phyloP scores from a whole-genome alignment of 140 eudicot species.

The Anethum foeniculum region DNA sequence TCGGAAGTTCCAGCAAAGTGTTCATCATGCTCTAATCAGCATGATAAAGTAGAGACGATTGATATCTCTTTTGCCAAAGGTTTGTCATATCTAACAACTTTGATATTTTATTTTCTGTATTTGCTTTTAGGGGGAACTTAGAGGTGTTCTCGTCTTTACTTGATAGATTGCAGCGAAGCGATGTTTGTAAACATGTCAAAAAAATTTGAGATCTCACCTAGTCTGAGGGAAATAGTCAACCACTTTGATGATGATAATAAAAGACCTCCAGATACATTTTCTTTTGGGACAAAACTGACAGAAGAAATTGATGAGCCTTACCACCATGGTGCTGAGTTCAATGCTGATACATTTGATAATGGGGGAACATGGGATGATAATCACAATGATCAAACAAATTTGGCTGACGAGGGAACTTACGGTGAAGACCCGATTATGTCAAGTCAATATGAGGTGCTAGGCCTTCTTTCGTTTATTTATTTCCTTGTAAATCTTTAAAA shows the following conservation, averaged over 20 bases:
- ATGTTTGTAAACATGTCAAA: conserved; percentile 49
- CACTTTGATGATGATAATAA: conserved; percentile 53
- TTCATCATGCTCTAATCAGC: conserved; percentile 28
- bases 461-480: background rate
- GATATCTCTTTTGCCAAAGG: conserved; percentile 76
- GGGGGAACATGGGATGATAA: conserved; percentile 43
- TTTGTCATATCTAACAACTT: conserved; percentile 16
- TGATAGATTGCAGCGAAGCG: conserved; percentile 60
- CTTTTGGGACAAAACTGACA: conserved; percentile 36
- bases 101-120: background rate
- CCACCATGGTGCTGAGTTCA: conserved; percentile 26
- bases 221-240: conserved; percentile 54
- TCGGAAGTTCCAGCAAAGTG: conserved; percentile 81
- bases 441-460: conserved; percentile 48
- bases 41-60: conserved; percentile 33
- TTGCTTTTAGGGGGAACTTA: background rate
- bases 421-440: conserved; percentile 40
- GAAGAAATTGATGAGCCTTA: conserved; percentile 35
- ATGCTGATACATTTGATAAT: conserved; percentile 37
- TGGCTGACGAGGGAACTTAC: conserved; percentile 37
- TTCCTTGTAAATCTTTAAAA: background rate
- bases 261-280: conserved; percentile 50
- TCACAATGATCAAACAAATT: conserved; percentile 47
- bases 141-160: conserved; percentile 1
- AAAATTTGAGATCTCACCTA: conserved; percentile 67